Evolutionary conservation across 805 yeast species (phyloP).

Genomic region (Wickerhamomyces bisporus): DNA sequence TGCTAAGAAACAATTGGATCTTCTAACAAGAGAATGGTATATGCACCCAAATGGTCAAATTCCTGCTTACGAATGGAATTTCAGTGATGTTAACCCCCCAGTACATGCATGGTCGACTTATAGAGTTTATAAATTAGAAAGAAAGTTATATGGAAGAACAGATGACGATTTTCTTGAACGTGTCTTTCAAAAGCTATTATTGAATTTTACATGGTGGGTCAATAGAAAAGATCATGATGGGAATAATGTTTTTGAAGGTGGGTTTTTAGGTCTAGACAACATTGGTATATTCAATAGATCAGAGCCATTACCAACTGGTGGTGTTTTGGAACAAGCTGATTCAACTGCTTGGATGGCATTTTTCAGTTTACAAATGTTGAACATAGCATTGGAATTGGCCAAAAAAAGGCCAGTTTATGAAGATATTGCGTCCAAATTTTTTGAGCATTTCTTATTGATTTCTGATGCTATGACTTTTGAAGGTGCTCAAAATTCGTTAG

Average conservation of each 20-base stretch:
- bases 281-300: slow-evolving; percentile 90
- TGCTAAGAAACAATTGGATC: slow-evolving; percentile 82
- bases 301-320: slow-evolving; percentile 91
- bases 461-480: slow-evolving; percentile 89
- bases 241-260: slow-evolving; percentile 89
- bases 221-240: slow-evolving; percentile 85
- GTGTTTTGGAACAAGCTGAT: slow-evolving; percentile 86
- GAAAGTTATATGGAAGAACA: slow-evolving; percentile 75
- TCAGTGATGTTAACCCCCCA: slow-evolving; percentile 93
- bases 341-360: slow-evolving; percentile 98
- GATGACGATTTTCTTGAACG: slow-evolving; percentile 82
- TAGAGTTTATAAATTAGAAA: slow-evolving; percentile 80
- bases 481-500: slow-evolving; percentile 33
- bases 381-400: slow-evolving; percentile 86
- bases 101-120: slow-evolving; percentile 96
- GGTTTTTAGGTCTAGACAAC: slow-evolving; percentile 87
- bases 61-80: slow-evolving; percentile 97
- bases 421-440: slow-evolving; percentile 89
- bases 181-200: slow-evolving; percentile 84
- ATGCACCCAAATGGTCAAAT: slow-evolving; percentile 98
- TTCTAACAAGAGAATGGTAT: slow-evolving; percentile 90
- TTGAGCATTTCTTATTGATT: slow-evolving; percentile 86
- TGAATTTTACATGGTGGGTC: slow-evolving; percentile 97
- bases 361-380: slow-evolving; percentile 83
- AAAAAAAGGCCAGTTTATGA: slow-evolving; percentile 82